Evolutionary conservation across 1,284 basidiomycete genomes (phyloP), one percentile per base, ranked within the genome.

Genomic region (Thelephora terrestris): DNA sequence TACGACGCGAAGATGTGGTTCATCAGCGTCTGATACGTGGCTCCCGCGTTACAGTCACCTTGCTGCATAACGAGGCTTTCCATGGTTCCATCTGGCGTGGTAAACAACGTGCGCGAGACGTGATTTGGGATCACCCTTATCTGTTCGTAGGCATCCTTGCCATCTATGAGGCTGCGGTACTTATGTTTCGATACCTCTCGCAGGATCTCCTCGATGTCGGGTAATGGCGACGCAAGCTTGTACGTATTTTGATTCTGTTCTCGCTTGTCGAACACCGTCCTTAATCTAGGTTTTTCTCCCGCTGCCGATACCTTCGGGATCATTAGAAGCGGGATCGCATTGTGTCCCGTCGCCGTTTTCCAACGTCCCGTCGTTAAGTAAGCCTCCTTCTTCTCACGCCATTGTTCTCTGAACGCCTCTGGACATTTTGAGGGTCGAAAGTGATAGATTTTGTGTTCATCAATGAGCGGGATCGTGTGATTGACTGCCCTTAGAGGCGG

Each of bases 401-500:
- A 68, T 6, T 56, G 56, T 0, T 48, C 37, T 27, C 50, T 47
- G 14, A 66, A 45, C 3, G 63, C 58, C 17, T 68, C 63, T 3
- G 64, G 58, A 49, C 64, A 67, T 23, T 55, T 51, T 1, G 61
- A 61, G 3, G 60, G 63, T 7, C 62, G 47, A 54, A 59, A 69
- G 0, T 53, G 18, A 27, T 67, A 69, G 0, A 62, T 46, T 34
- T 61, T 61, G 0, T 46, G 36, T 32, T 63, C 56, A 37, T 71
- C 63, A 4, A 67, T 66, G 6, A 71, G 39, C 0, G 67, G 67
- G 2, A 71, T 70, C 0, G 46, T 46, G 45, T 71, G 67, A 45
- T 71, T 71, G 5, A 71, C 64, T 0, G 50, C 63, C 0, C 64
- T 47, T 1, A 69, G 42, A 0, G 64, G 69, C 0, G 62, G 68